These are phyloP conservation scores for Kwoniella bestiolae DNA, from an alignment of 768 basidiomycete species.

Conservation along the genomic window DNA sequence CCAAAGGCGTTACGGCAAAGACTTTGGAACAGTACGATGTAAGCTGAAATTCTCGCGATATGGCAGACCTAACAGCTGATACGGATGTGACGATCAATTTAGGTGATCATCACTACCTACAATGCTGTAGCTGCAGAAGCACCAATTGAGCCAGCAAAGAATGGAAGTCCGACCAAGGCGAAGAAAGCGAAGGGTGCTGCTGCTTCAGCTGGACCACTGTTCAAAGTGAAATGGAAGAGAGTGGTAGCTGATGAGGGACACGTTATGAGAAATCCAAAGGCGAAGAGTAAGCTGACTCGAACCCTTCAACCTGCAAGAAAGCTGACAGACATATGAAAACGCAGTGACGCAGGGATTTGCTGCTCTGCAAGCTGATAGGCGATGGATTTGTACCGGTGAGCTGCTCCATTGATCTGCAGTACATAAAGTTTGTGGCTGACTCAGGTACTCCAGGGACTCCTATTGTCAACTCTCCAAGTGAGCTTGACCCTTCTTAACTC, in stretches of 20 bases:
- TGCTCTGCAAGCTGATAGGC: constrained; percentile 37
- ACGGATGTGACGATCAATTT: background rate
- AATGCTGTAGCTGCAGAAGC: constrained; percentile 36
- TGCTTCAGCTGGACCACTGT: constrained; percentile 60
- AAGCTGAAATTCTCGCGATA: background rate
- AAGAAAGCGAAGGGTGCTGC: constrained; percentile 63
- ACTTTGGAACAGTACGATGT: constrained; percentile 45
- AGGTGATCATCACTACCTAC: constrained; percentile 51
- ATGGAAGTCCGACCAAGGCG: constrained; percentile 11
- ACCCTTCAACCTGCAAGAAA: background rate
- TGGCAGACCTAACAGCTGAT: background rate
- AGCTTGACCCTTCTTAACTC: background rate
- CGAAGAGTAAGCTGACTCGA: constrained; percentile 69
- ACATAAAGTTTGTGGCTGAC: constrained; percentile 58
- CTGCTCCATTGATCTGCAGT: constrained; percentile 40
- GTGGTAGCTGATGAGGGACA: constrained; percentile 89
- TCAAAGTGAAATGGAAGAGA: constrained; percentile 81
- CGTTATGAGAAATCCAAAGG: constrained; percentile 79
- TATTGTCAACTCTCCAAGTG: constrained; percentile 66
- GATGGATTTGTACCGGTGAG: constrained; percentile 57
- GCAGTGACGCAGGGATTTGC: constrained; percentile 40
- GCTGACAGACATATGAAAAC: background rate
- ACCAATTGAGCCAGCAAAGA: background rate
- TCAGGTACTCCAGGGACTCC: constrained; percentile 67
- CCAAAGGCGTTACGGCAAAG: constrained; percentile 26